Percentiles rank a stretch among this genome's conserved stretches.
Evolutionary conservation across 139 green algal genomes (phyloP).

Genomic region (Edaphochlamys debaryana): DNA sequence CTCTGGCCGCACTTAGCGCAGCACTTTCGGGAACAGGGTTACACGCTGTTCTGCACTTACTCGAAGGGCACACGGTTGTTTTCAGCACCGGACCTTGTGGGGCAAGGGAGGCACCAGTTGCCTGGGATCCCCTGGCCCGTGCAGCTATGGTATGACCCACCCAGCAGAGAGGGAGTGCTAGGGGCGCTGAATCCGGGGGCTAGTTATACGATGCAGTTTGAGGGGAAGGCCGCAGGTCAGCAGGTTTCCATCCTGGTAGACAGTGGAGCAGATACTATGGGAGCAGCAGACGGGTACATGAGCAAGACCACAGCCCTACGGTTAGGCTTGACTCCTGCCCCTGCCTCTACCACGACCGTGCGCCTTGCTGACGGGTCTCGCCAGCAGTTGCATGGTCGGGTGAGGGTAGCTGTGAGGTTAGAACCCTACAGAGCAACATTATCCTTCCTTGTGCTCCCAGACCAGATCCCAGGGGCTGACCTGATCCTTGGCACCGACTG

Average conservation of each 20-base stretch:
- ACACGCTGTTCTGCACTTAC: not conserved
- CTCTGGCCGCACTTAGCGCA: not conserved
- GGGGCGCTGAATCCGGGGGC: not conserved
- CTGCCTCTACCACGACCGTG: not conserved
- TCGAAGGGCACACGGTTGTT: not conserved
- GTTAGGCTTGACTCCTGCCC: not conserved
- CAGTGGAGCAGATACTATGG: not conserved
- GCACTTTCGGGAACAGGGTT: not conserved
- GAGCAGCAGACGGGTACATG: not conserved
- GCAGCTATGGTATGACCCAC: conserved; percentile 9
- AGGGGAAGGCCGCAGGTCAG: not conserved
- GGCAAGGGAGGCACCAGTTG: not conserved
- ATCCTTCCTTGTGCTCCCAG: not conserved
- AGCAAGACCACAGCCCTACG: not conserved
- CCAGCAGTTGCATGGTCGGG: too few species aligned
- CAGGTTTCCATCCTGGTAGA: not conserved
- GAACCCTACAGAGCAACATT: not conserved
- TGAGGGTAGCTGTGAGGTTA: not conserved
- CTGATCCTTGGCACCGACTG: not conserved
- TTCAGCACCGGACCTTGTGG: not conserved
- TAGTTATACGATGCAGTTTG: not conserved
- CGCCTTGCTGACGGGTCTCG: not conserved
- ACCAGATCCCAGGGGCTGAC: not conserved
- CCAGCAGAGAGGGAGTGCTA: not conserved
- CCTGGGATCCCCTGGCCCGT: not conserved